Evolutionary conservation across 2,329 filamentous ascomycete genomes (phyloP).

Genomic region (Xylariaceae sp.): DNA sequence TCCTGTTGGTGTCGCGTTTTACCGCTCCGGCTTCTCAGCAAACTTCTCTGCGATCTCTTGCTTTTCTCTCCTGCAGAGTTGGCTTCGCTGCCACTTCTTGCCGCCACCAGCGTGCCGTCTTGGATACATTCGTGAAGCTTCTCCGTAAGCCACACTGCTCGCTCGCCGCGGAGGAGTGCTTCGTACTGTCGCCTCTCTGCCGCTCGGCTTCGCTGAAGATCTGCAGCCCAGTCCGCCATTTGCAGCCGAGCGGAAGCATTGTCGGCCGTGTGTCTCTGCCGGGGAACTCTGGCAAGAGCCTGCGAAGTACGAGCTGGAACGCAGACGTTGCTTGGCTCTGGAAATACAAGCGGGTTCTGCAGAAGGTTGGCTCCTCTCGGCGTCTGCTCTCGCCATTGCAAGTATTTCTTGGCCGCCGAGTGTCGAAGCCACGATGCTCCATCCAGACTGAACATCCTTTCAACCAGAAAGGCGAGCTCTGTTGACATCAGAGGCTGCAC

Average conservation of each 20-base stretch:
- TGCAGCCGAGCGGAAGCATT: constrained; percentile 45
- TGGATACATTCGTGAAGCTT: constrained; percentile 60
- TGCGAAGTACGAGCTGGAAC: constrained; percentile 31
- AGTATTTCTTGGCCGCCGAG: constrained; percentile 72
- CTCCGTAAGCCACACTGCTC: constrained; percentile 64
- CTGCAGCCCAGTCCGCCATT: constrained; percentile 75
- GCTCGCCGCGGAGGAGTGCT: constrained; percentile 54
- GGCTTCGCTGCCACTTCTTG: constrained; percentile 34
- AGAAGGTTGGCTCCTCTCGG: constrained; percentile 29
- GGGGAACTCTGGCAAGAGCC: constrained; percentile 51
- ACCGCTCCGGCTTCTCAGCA: too few relatives aligned
- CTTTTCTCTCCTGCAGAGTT: constrained; percentile 20
- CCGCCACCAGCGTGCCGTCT: constrained; percentile 56
- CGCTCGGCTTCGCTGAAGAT: constrained; percentile 69
- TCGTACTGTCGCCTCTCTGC: constrained; percentile 69
- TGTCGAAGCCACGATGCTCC: constrained; percentile 79
- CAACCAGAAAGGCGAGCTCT: constrained; percentile 66
- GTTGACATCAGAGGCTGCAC: constrained; percentile 72
- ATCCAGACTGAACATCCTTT: constrained; percentile 69
- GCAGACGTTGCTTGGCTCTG: constrained; percentile 9
- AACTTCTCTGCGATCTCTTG: too few relatives aligned
- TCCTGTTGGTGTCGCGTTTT: constrained; percentile 51
- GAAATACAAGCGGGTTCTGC: constrained; percentile 31
- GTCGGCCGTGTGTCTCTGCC: constrained; percentile 29
- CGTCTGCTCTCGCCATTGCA: constrained; percentile 56